These are phyloP conservation scores for Macrocybe gigantea DNA, from an alignment of 768 basidiomycete species.

Conservation along the genomic window DNA sequence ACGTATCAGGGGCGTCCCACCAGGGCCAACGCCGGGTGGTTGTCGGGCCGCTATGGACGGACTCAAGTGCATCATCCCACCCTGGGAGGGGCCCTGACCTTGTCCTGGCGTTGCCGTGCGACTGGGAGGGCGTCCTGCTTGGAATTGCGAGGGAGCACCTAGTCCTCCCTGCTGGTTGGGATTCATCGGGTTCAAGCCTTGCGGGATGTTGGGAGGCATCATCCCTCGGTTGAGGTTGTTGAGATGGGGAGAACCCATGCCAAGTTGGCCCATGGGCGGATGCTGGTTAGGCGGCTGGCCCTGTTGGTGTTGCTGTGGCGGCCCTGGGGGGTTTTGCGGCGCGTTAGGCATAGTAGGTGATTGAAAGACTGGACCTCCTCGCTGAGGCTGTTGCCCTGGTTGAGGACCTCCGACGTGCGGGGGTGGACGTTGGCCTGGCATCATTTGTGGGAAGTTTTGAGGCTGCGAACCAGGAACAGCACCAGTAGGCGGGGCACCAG, in stretches of 20 bases:
- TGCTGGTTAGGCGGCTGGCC: slow-evolving; percentile 13
- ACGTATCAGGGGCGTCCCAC: too few species aligned
- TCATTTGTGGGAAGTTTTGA: slow-evolving; percentile 20
- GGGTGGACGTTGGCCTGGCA: slow-evolving; percentile 10
- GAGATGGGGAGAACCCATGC: slow-evolving; percentile 48
- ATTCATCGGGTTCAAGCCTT: slow-evolving; percentile 31
- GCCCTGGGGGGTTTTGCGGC: slow-evolving; percentile 1
- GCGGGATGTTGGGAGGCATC: slow-evolving; percentile 44
- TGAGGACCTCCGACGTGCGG: slow-evolving; percentile 12
- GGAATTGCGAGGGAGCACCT: slow-evolving; percentile 37
- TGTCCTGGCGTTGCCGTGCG: slow-evolving; percentile 34
- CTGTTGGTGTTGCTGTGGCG: slow-evolving; percentile 12
- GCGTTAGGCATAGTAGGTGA: neutral
- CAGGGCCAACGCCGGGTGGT: slow-evolving; percentile 21
- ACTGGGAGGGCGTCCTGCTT: slow-evolving; percentile 51
- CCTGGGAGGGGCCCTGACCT: slow-evolving; percentile 17
- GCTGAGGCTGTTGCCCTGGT: slow-evolving; percentile 13
- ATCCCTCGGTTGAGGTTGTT: slow-evolving; percentile 30
- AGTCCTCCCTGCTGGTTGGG: slow-evolving; percentile 25
- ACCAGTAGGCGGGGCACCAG: slow-evolving; percentile 18
- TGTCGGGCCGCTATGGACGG: slow-evolving; percentile 50
- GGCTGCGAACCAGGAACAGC: slow-evolving; percentile 17
- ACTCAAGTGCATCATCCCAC: slow-evolving; percentile 46
- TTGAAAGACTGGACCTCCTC: too few species aligned
- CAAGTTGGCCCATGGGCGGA: slow-evolving; percentile 42